Evolutionary conservation across 257 asterid species (phyloP), one percentile per base, ranked within the genome.

Genomic region (Verbascum thapsus): DNA sequence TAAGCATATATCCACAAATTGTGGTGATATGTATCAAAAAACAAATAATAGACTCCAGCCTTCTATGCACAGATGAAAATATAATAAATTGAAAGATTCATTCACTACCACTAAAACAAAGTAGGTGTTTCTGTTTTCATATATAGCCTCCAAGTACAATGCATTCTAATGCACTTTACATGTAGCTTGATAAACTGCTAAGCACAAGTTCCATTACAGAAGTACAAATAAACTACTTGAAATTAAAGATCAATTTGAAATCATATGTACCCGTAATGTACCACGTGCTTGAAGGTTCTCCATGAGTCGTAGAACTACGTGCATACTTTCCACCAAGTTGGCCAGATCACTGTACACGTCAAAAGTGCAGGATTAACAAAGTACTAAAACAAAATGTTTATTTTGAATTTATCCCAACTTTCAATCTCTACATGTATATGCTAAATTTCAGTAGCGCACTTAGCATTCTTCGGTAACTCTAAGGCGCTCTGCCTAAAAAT

Each of bases 211-310:
- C 16, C 42, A 65, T 47, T 17, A 49, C 55, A 40, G 53, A 50
- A 44, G 8, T 20, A 67, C 16, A 51, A 48, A 56, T 52, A 47
- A 66, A 38, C 55, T 53, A 19, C 66, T 63, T 10, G 32, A 51
- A 40, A 40, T 40, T 4, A 42, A 52, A 59, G 42, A 9, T 15
- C 10, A 61, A 47, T 34, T 58, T 26, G 9, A 75, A 64, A 71
- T 44, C 16, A 74, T 58, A 61, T 61, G 62, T 83, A 94, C 99
- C 95, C 97, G 82, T 72, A 94, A 77, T 40, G 90, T 68, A 72
- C 99, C 97, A 67, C 81, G 88, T 42, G 80, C 76, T 83, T 92
- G 90, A 77, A 94, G 99, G 73, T 69, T 79, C 86, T 94, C 99
- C 85, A 87, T 72, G 40, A 89, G 90, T 70, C 90, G 86, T 59